Base-by-base conservation (phyloP, 805 yeast species). In the Lipomyces japonicus region DNA sequence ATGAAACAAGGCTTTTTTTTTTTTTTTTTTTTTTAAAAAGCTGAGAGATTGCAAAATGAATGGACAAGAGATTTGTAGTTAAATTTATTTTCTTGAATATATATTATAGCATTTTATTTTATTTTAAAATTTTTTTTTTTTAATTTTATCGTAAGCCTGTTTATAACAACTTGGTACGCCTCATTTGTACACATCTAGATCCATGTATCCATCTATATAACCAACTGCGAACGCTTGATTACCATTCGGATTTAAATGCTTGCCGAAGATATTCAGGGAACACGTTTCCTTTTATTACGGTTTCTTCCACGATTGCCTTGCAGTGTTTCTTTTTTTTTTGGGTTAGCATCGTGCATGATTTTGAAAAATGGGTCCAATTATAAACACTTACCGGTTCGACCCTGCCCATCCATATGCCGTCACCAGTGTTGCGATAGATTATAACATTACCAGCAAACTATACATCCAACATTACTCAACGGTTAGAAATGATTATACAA, bases 321-420 rank as follows among this genome's bases (percentile, higher is more conserved):
- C 83, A 85, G 61, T 87, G 86, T 44, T 75, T 73, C 50, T 43
- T 5, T 4, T 22, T 18, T 21, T 22, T 42, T 42, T n/a, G n/a
- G n/a, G n/a, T n/a, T n/a, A n/a, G n/a, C n/a, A n/a, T n/a, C n/a
- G n/a, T n/a, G 28, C 36, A 18, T 7, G 12, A 9, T 6, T 28
- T 21, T 16, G 9, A 26, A 16, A 16, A 31, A 14, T 19, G 30
- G 21, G 23, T 4, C 2, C 26, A n/a, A 25, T n/a, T n/a, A 16
- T 9, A 43, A 14, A 4, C 16, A 39, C 52, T 38, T 39, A 48
- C 52, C 3, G 97, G 97, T 2, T 78, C 74, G 48, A 95, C 83
- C 53, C 91, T 75, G 0, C 95, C 98, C 63, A 87, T 71, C 97
- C 97, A 89, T 25, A 89, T 77, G 50, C 82, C 81, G 58, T 86